Base-by-base conservation (phyloP, 2,329 filamentous ascomycete genomes). In the Aspergillus intermedius region DNA sequence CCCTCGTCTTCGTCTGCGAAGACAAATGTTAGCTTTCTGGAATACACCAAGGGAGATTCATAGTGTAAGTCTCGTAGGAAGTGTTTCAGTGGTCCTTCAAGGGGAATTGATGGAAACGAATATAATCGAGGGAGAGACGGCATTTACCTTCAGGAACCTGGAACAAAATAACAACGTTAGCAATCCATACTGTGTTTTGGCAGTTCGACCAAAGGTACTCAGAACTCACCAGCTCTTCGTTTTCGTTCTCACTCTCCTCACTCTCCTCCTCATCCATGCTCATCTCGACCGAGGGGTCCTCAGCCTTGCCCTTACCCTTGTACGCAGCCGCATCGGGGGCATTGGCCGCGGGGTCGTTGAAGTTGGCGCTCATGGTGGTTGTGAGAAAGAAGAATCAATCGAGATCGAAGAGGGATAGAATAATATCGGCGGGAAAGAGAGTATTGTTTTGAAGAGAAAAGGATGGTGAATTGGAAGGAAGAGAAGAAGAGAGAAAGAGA, bases 221-320 rank as follows among this genome's bases (percentile, higher is more conserved):
- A 40, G 32, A 40, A 61, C 65, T 51, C 56, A 73, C 70, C 49
- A 66, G 54, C 48, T 69, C 67, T 45, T 73, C 70, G 34, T 46
- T 54, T 46, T 74, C 79, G 45, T 45, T 54, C 47, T 74, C 79
- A 44, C 86, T 86, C 37, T 91, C 87, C 13, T 81, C 82, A 47
- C 75, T 80, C 1, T 89, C 81, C 28, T 86, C 86, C 60, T 89
- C 86, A 41, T 85, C 86, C 80, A 89, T 87, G 64, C 78, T 77
- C 63, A 81, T 73, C 59, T 86, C 82, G 57, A 82, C 74, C 39
- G 70, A 69, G 47, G 70, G 69, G 30, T 74, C 66, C 44, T 81
- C 79, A 37, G 81, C 84, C 78, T 95, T 95, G 75, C 89, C 61
- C 79, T 95, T 95, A 72, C 88, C 88, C 79, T 95, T 95, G 69